These are phyloP conservation scores for Aspergillus fumigatus DNA, from an alignment of 2,329 filamentous ascomycete genomes.

Conservation along the genomic window DNA sequence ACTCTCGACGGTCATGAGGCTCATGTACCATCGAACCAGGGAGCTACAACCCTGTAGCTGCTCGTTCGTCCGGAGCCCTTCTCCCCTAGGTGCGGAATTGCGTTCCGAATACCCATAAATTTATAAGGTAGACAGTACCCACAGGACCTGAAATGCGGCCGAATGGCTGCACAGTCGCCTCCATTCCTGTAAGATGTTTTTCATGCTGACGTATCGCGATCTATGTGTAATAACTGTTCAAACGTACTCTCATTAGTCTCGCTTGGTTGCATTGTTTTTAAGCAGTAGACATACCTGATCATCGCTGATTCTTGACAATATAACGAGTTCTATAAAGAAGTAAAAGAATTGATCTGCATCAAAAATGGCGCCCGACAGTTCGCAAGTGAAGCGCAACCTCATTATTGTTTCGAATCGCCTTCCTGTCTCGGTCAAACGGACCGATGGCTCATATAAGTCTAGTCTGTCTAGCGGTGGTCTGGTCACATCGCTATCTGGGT, in stretches of 20 bases:
- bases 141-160: background rate
- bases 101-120: background rate
- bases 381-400: constrained; percentile 22
- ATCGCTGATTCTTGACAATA: background rate
- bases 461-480: constrained; percentile 88
- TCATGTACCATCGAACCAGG: background rate
- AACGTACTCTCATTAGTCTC: background rate
- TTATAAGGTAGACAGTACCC: background rate
- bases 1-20: background rate
- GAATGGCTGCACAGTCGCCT: background rate
- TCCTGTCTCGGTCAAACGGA: constrained; percentile 84
- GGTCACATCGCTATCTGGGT: constrained; percentile 80
- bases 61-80: background rate
- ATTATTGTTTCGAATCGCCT: constrained; percentile 86
- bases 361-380: background rate
- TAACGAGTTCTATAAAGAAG: background rate
- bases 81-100: background rate
- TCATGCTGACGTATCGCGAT: background rate
- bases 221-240: background rate
- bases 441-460: constrained; percentile 76
- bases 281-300: background rate
- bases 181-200: background rate
- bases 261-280: background rate
- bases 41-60: background rate
- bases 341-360: background rate